A percentile compares a stretch with the other conserved stretches of the same genome.
These are phyloP conservation scores for Pholiota microspora DNA, from an alignment of 768 basidiomycete genomes.

Conservation along the genomic window DNA sequence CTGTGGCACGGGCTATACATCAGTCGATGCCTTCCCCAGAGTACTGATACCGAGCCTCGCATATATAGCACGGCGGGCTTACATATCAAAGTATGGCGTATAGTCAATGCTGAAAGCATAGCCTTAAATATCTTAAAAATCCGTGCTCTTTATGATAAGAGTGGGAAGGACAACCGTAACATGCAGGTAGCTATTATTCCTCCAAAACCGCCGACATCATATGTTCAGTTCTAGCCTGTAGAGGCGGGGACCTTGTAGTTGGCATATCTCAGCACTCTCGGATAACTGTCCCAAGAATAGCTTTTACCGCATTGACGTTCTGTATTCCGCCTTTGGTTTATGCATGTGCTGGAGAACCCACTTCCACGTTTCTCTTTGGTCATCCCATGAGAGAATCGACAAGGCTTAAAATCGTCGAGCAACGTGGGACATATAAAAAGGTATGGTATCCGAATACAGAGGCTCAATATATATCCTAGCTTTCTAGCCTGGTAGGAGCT, in stretches of 20 bases:
- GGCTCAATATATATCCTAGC: neutral
- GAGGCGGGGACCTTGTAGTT: neutral
- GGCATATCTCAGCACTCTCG: neutral
- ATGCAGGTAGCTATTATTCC: neutral
- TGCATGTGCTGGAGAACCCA: neutral
- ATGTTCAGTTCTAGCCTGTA: neutral
- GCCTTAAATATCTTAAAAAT: neutral
- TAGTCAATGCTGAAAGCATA: neutral
- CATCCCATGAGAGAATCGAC: neutral
- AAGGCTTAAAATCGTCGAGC: neutral
- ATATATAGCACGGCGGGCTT: neutral
- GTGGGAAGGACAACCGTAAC: neutral
- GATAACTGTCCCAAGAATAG: neutral
- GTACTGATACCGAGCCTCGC: neutral
- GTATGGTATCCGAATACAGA: neutral
- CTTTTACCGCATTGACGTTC: neutral
- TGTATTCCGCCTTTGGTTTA: neutral
- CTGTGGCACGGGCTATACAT: neutral
- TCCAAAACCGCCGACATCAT: neutral
- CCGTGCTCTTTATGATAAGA: neutral
- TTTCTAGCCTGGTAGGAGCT: neutral
- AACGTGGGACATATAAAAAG: neutral
- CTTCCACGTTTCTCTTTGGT: neutral
- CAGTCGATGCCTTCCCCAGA: neutral
- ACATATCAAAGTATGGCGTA: neutral